Evolutionary conservation across 1,139 yeast species (phyloP).

Genomic region (Suhomyces panamericanus): DNA sequence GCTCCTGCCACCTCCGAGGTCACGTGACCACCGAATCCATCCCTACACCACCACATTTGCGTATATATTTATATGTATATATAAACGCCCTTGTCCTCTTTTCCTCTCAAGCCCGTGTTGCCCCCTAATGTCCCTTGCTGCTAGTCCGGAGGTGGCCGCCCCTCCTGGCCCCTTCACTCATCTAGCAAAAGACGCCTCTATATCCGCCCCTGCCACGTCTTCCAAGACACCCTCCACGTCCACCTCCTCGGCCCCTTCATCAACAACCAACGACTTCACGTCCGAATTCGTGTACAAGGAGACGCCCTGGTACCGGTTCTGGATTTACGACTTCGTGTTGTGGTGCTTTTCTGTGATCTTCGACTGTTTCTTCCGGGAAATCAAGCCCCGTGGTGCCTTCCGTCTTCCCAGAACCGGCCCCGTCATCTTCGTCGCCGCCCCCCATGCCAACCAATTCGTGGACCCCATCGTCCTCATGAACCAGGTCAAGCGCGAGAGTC

Average conservation of each 20-base stretch:
- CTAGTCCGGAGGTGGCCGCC: neutral
- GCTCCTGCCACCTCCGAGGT: neutral
- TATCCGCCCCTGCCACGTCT: neutral
- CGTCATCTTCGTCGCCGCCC: conserved; percentile 93
- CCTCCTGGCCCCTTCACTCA: neutral
- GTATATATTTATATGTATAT: no score
- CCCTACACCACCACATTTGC: conserved; percentile 1
- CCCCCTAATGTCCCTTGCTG: neutral
- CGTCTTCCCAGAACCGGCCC: conserved; percentile 84
- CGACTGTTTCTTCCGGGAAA: conserved; percentile 79
- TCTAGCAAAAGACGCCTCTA: neutral
- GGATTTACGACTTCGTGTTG: conserved; percentile 49
- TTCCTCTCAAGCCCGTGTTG: neutral
- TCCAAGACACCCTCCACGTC: neutral
- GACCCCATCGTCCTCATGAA: conserved; percentile 87
- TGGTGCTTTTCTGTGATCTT: conserved; percentile 49
- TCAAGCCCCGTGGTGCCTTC: conserved; percentile 88
- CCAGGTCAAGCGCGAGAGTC: conserved; percentile 70
- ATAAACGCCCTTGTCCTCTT: neutral
- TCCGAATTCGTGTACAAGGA: conserved; percentile 3
- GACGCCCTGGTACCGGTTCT: conserved; percentile 35
- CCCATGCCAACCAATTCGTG: conserved; percentile 95
- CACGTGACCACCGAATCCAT: neutral
- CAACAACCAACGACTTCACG: neutral
- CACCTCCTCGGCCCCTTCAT: neutral